Base-by-base conservation (phyloP, 2,329 filamentous ascomycete species). In the Dactylellina drechsleri region DNA sequence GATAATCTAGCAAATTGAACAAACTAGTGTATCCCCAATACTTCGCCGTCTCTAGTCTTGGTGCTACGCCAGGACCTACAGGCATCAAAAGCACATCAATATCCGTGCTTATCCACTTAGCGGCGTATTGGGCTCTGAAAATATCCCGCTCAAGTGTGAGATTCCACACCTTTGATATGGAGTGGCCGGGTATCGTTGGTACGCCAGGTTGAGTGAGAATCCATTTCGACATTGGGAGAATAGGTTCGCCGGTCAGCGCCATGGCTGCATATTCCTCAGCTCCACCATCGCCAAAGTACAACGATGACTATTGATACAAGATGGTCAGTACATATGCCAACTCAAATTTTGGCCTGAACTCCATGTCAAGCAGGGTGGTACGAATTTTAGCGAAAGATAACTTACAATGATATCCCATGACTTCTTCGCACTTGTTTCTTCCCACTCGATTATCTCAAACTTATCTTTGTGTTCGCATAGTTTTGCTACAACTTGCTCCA, bases 1-100 rank as follows among this genome's bases (percentile, higher is more conserved):
- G 87, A 80, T 90, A 90, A 79, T 91, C 89, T 0, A 91, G 84
- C 50, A 91, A 78, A 79, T 91, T 92, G 87, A 89, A 91, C 76
- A 88, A 85, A 0, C 85, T 82, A 0, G 88, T 90, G 77, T 91
- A 92, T 0, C 85, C 85, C 88, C 88, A 91, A 83, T 79, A 89
- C 78, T 71, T 83, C 81, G 76, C 87, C 80, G 76, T 87, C n/a
- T 45, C 62, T 16, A 49, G 53, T 84, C 73, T 85, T 81, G 84
- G 86, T 18, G 86, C 86, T 1, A 83, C 83, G 0, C 85, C 84
- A 1, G 87, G 86, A 0, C 85, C 86, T 0, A 84, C 85, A 0
- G 89, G 89, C 66, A 85, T 88, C 0, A 91, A 82, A 36, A 91
- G 85, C 0, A 88, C 86, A 79, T 91, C 89, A 8, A 89, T 84